phyloP scores from a whole-genome alignment of 768 basidiomycete species.

The Rhodocollybia butyracea region DNA sequence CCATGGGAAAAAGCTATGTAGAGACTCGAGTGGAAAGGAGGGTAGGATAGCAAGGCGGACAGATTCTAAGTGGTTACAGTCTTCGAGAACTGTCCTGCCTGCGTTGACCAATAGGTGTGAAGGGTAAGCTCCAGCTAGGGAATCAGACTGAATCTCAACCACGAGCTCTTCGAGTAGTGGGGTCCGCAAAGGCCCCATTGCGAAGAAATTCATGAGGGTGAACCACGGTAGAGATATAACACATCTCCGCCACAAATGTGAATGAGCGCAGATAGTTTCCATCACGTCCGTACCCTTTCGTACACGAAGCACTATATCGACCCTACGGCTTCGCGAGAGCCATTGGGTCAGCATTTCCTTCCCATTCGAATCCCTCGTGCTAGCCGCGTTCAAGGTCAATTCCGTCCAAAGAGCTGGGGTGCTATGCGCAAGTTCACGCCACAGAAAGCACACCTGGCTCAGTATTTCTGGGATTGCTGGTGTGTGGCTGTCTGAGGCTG shows the following conservation, averaged over 20 bases:
- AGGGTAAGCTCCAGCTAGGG: not conserved
- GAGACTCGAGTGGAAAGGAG: not conserved
- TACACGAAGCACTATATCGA: not conserved
- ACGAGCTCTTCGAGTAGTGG: not conserved
- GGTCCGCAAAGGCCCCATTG: not conserved
- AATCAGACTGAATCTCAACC: not conserved
- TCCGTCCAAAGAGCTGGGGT: not conserved
- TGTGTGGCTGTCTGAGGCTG: not conserved
- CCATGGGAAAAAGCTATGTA: not conserved
- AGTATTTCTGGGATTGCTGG: not conserved
- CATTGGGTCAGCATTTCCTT: not conserved
- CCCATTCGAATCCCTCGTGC: not conserved
- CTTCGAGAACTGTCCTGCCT: not conserved
- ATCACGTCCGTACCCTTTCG: not conserved
- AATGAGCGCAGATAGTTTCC: not conserved
- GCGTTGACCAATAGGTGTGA: not conserved
- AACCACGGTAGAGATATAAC: not conserved
- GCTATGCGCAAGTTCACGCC: not conserved
- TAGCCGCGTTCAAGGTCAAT: not conserved
- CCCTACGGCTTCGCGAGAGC: not conserved
- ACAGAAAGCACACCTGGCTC: conserved; percentile 1
- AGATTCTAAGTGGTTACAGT: not conserved
- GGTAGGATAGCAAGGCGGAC: not conserved
- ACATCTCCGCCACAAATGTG: not conserved
- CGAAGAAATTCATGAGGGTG: not conserved